Percentiles rank a stretch among this genome's conserved stretches.
These are phyloP conservation scores for Tephrocybe sp. DNA, from an alignment of 768 basidiomycete species.

Conservation along the genomic window DNA sequence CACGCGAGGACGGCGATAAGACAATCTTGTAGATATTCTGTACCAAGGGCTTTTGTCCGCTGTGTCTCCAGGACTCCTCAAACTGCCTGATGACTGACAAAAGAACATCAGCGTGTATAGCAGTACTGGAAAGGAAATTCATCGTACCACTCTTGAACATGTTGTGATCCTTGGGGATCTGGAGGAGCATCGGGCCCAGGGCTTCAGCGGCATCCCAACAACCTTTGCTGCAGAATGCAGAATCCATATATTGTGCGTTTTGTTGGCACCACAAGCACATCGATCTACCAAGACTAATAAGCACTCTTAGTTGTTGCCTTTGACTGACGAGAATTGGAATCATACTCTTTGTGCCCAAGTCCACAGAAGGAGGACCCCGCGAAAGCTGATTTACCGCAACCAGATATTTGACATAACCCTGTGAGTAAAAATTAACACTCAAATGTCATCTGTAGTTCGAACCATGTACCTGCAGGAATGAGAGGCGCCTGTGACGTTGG, in stretches of 20 bases:
- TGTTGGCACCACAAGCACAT: constrained; percentile 60
- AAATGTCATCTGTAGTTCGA: background rate
- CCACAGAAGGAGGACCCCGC: constrained; percentile 37
- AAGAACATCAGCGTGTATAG: background rate
- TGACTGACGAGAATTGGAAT: constrained; percentile 20
- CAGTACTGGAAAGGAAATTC: background rate
- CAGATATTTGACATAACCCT: constrained; percentile 53
- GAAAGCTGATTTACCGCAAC: constrained; percentile 46
- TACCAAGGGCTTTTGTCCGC: constrained; percentile 52
- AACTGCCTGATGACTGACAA: constrained; percentile 63
- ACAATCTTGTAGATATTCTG: constrained; percentile 65
- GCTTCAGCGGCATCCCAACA: constrained; percentile 56
- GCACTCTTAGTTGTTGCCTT: background rate
- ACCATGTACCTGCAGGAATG: constrained; percentile 18
- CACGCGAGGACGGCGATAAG: constrained; percentile 43
- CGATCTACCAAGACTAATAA: constrained; percentile 43
- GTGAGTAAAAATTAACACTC: background rate
- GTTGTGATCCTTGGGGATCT: constrained; percentile 56
- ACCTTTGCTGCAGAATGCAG: constrained; percentile 58
- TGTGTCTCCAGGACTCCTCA: constrained; percentile 66
- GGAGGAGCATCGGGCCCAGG: constrained; percentile 54
- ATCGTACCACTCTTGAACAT: constrained; percentile 64
- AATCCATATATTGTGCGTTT: constrained; percentile 51
- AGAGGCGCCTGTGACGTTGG: background rate
- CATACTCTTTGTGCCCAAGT: constrained; percentile 46